Evolutionary conservation across 2,329 filamentous ascomycete genomes (phyloP).

Genomic region (Neonectria sp.): DNA sequence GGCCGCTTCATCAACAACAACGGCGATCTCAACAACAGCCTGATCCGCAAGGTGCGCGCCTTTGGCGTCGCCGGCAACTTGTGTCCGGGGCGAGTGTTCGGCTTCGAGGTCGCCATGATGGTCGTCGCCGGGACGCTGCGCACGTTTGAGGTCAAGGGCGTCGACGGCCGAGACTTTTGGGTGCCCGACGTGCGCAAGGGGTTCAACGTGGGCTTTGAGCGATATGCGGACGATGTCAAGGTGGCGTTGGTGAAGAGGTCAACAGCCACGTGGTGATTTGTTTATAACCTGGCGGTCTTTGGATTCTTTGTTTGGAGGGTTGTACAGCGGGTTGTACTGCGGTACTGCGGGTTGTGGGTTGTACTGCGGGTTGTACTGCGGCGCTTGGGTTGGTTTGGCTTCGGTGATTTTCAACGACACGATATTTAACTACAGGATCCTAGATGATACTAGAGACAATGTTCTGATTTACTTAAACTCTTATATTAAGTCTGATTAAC

Average conservation of each 20-base stretch:
- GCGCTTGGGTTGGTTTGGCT: background rate
- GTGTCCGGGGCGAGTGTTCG: conserved; percentile 50
- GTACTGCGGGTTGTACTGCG: too few species aligned
- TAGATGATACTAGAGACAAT: conserved; percentile 9
- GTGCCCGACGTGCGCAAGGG: conserved; percentile 44
- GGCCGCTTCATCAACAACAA: conserved; percentile 47
- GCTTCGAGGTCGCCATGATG: conserved; percentile 49
- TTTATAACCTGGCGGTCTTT: background rate
- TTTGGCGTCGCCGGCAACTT: conserved; percentile 53
- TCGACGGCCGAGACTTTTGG: conserved; percentile 35
- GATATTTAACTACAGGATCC: conserved; percentile 5
- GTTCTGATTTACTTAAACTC: conserved; percentile 3
- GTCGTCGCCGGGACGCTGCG: conserved; percentile 46
- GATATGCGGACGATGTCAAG: conserved; percentile 47
- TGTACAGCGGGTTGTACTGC: too few species aligned
- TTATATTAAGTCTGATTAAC: background rate
- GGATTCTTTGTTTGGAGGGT: background rate
- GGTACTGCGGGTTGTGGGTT: too few species aligned
- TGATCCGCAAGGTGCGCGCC: conserved; percentile 47
- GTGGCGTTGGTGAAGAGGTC: conserved; percentile 42
- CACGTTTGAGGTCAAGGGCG: conserved; percentile 46
- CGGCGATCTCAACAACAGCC: conserved; percentile 41
- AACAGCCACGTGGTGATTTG: conserved; percentile 4
- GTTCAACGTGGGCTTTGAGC: conserved; percentile 52
- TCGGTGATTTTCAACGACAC: background rate